Evolutionary conservation across 2,329 filamentous ascomycete genomes (phyloP), one percentile per base, ranked within the genome.

Genomic region (Colletotrichum echinochloae): DNA sequence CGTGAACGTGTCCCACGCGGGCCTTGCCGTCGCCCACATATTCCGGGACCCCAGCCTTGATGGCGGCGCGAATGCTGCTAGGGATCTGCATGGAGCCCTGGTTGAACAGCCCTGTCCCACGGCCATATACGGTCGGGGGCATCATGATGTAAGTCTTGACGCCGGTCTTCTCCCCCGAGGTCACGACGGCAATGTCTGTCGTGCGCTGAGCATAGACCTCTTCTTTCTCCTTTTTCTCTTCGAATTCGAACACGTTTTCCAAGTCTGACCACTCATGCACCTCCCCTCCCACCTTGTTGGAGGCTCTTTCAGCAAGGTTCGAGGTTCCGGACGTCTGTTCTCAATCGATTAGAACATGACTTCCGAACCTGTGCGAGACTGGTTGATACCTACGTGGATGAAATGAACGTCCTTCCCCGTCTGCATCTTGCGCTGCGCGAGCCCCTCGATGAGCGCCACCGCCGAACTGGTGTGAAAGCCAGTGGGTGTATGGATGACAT

Each of bases 101-200:
- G 46, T 85, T 82, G 74, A 84, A 85, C 0, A 79, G 73, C 1
- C 84, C 85, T 1, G 76, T 78, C 8, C 84, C 83, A 1, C 73
- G 66, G 23, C 86, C 86, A 73, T 83, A 88, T 56, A 88, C 84
- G 4, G 81, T 80, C 0, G 83, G 84, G 0, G 80, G 77, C 79
- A 84, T 84, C 54, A 88, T 77, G 56, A 85, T 79, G 54, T 82
- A 77, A 0, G 85, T 84, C 66, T 81, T 81, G 2, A 88, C 81
- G 3, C 80, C 79, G 0, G 78, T 54, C 23, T 78, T 75, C 20
- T 82, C 71, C 1, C 83, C 83, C 0, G 75, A 74, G 7, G 83
- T 78, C 1, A 85, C 73, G 16, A 85, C 82, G 4, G 76, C 75
- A 8, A 87, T 72, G 66, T 86, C 84, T 2, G 82, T 80, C 0